phyloP scores from a whole-genome alignment of 148 eudicot genomes.

The Camellia japonica region DNA sequence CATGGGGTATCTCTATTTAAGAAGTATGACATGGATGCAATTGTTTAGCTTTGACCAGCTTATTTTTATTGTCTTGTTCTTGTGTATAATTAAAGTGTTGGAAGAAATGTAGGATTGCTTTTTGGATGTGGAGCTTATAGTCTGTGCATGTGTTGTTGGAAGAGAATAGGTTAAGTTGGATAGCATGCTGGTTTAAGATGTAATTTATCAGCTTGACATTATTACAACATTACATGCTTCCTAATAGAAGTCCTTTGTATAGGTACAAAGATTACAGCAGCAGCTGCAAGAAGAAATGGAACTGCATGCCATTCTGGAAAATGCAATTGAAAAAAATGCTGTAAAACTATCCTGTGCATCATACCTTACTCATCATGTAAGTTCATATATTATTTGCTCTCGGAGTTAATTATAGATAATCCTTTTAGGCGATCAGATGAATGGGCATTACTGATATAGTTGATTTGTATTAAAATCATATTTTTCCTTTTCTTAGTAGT shows the following conservation, averaged over 20 bases:
- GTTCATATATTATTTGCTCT: constrained; percentile 2
- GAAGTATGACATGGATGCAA: background rate
- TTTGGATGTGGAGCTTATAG: background rate
- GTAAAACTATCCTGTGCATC: constrained; percentile 8
- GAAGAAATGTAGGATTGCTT: background rate
- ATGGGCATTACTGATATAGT: background rate
- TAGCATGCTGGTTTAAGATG: background rate
- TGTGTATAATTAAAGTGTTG: background rate
- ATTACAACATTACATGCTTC: constrained; percentile 2
- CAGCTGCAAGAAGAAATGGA: constrained; percentile 20
- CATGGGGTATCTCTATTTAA: background rate
- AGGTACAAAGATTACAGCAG: constrained; percentile 17
- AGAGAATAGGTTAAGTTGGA: background rate
- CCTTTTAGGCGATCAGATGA: background rate
- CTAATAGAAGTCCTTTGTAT: constrained; percentile 17
- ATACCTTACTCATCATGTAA: constrained; percentile 16
- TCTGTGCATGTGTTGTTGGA: background rate
- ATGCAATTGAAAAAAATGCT: constrained; percentile 12
- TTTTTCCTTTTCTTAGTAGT: background rate
- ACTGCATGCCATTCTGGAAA: constrained; percentile 21
- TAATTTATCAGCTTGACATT: background rate
- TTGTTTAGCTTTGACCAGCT: background rate
- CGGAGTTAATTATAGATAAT: background rate
- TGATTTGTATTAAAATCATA: background rate
- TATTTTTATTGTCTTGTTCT: background rate